Evolutionary conservation across 768 basidiomycete species (phyloP), one percentile per base, ranked within the genome.

Genomic region (Lentinula sp.): DNA sequence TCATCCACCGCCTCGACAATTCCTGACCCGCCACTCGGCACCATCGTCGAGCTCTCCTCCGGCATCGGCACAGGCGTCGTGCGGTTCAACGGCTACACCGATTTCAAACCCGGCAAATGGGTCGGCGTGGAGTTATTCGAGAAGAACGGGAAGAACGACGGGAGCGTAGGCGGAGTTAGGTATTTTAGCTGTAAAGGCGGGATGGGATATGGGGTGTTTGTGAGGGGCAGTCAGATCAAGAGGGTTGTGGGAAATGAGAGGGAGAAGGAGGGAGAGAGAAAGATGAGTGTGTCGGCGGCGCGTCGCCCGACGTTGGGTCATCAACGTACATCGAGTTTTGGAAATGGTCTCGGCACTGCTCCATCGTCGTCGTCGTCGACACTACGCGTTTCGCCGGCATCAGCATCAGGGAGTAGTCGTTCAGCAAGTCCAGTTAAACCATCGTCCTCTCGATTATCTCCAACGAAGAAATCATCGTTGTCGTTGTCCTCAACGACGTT

Each of bases 71-170:
- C 85, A 41, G 97, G 97, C 2, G 78, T 88, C 50, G 89, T 98
- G 50, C 82, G 95, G 23, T 99, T 94, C 79, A 83, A 81, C 55
- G 97, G 96, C 0, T 64, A 84, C 36, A 95, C 96, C 0, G 79
- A 82, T 2, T 98, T 98, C 71, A 83, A 91, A 20, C 73, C 85
- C 1, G 97, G 97, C 0, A 93, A 90, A 80, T 99, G 96, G 96
- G 81, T 97, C 54, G 97, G 97, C 9, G 85, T 98, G 57, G 95
- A 96, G 68, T 82, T 99, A 50, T 83, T 81, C 60, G 87, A 88
- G 67, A 74, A 84, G 7, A 88, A 84, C 49, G 97, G 97, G 42
- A 99, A 98, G 86, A 99, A 99, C 77, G 92, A 98, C 66, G 97
- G 97, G 1, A 83, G 85, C 1, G 90, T 99, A 7, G 79, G 87